Conservation (phyloP, 2,329 filamentous ascomycete genomes). For the Diaporthe nobilis region DNA sequence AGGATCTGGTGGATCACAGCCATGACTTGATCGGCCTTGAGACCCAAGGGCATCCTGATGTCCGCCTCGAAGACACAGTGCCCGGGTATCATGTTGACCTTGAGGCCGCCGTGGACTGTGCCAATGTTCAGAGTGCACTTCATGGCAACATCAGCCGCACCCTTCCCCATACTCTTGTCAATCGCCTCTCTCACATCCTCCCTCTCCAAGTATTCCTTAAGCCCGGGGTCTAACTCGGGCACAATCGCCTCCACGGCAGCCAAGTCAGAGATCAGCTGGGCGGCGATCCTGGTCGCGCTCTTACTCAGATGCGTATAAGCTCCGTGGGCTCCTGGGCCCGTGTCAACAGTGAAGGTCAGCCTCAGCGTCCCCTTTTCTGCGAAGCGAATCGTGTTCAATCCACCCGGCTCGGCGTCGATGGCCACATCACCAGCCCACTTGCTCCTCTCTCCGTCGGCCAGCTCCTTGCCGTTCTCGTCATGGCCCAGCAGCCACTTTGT, state of each 20-base stretch:
- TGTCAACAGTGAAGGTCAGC: slow-evolving; percentile 53
- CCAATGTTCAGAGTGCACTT: slow-evolving; percentile 57
- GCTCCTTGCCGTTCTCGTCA: slow-evolving; percentile 46
- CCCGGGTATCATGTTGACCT: slow-evolving; percentile 59
- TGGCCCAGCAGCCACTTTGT: slow-evolving; percentile 53
- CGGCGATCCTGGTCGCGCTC: slow-evolving; percentile 54
- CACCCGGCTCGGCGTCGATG: slow-evolving; percentile 56
- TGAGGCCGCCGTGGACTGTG: slow-evolving; percentile 55
- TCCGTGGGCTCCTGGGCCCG: slow-evolving; percentile 53
- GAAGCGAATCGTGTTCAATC: slow-evolving; percentile 54
- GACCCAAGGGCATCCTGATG: slow-evolving; percentile 56
- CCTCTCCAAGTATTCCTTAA: slow-evolving; percentile 49
- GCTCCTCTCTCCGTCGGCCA: slow-evolving; percentile 49
- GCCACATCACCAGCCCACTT: slow-evolving; percentile 56
- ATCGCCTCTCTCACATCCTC: slow-evolving; percentile 50
- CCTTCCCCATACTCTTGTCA: slow-evolving; percentile 54
- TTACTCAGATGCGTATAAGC: slow-evolving; percentile 56
- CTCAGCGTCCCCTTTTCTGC: slow-evolving; percentile 58
- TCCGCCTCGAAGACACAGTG: slow-evolving; percentile 55
- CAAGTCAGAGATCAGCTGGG: slow-evolving; percentile 21
- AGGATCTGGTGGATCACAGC: slow-evolving; percentile 48
- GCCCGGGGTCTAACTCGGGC: slow-evolving; percentile 36
- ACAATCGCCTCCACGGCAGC: slow-evolving; percentile 37
- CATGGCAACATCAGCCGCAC: slow-evolving; percentile 51
- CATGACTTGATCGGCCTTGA: slow-evolving; percentile 49